Conservation (phyloP, 768 basidiomycete genomes). For the Pisolithus orientalis region DNA sequence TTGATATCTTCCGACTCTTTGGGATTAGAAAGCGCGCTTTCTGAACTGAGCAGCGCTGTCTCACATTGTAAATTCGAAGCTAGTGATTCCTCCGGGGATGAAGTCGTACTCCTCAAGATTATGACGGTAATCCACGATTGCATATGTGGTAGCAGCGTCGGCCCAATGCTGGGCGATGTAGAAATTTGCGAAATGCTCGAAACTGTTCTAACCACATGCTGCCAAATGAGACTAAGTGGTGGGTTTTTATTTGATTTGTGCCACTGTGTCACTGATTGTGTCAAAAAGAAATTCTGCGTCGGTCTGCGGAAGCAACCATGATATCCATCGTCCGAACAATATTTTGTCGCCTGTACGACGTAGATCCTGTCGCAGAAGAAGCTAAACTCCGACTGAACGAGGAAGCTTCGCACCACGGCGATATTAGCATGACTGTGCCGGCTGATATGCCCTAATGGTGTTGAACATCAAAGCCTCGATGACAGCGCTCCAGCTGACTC, state of each 20-base stretch:
- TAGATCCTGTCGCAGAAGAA: constrained; percentile 67
- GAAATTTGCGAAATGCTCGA: constrained; percentile 98
- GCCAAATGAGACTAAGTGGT: constrained; percentile 96
- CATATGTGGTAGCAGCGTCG: constrained; percentile 59
- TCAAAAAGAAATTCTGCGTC: constrained; percentile 70
- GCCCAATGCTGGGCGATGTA: constrained; percentile 76
- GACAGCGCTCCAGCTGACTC: background rate
- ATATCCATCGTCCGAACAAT: constrained; percentile 79
- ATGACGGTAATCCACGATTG: constrained; percentile 85
- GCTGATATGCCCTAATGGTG: constrained; percentile 7
- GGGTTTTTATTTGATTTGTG: constrained; percentile 25
- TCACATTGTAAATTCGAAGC: constrained; percentile 98
- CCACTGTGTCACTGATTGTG: constrained; percentile 10
- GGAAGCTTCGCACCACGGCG: constrained; percentile 47
- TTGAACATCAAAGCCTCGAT: constrained; percentile 9
- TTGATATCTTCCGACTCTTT: constrained; percentile 56
- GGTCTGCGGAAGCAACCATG: constrained; percentile 86
- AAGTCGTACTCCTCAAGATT: constrained; percentile 89
- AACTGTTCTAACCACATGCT: constrained; percentile 93
- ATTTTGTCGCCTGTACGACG: constrained; percentile 62
- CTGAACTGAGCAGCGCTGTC: constrained; percentile 81
- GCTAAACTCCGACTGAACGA: constrained; percentile 47
- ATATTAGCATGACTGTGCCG: constrained; percentile 54
- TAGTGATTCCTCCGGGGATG: constrained; percentile 95
- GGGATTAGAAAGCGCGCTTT: constrained; percentile 59